These are phyloP conservation scores for Sergeia podlipaevii DNA, from an alignment of 208 protist genomes.

Conservation along the genomic window DNA sequence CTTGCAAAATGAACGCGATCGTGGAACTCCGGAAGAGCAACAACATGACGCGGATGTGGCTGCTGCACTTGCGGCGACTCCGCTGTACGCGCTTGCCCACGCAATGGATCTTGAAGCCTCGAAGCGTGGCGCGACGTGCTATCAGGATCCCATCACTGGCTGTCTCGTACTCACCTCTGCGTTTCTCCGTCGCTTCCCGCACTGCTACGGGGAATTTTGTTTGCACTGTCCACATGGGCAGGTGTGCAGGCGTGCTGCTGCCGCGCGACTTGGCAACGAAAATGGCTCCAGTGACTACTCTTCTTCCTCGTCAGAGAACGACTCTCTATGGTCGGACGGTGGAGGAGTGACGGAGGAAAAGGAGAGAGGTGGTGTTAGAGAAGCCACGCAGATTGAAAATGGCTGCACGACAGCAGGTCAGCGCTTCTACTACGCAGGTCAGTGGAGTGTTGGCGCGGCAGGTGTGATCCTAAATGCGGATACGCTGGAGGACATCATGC, in stretches of 20 bases:
- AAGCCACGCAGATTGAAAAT: neutral
- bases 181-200: slow-evolving; percentile 18
- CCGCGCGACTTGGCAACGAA: too few relatives aligned
- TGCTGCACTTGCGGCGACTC: slow-evolving; percentile 9
- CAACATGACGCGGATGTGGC: neutral
- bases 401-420: too few relatives aligned
- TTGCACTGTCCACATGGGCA: slow-evolving; percentile 22
- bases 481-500: slow-evolving; percentile 7
- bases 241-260: slow-evolving; percentile 3
- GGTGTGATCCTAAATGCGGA: slow-evolving; percentile 1
- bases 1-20: too few relatives aligned
- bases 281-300: too few relatives aligned
- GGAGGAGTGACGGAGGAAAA: too few relatives aligned
- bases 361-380: neutral
- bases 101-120: slow-evolving; percentile 26
- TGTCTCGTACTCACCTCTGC: slow-evolving; percentile 20
- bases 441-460: too few relatives aligned
- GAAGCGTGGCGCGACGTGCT: slow-evolving; percentile 12
- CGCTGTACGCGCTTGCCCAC: slow-evolving; percentile 25
- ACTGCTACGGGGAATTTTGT: slow-evolving; percentile 26
- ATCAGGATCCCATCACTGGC: slow-evolving; percentile 27
- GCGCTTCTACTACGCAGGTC: too few relatives aligned
- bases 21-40: neutral
- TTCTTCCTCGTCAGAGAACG: too few relatives aligned
- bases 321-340: too few relatives aligned